Conservation (phyloP, 192 early-diverging fungal genomes). For the Neocallimastix lanati region DNA sequence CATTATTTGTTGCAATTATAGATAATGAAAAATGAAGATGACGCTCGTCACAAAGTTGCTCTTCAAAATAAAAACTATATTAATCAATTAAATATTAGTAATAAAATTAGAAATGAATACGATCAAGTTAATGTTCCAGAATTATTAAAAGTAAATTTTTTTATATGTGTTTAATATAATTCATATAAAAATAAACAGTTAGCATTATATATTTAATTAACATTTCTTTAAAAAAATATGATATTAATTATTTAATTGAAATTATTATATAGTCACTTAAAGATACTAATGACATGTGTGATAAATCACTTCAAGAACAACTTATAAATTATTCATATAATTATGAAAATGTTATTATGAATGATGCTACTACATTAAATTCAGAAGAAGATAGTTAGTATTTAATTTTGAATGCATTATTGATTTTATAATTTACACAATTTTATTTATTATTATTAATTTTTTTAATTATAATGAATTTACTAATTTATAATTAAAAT, state of each 20-base stretch:
- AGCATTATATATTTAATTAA: neutral
- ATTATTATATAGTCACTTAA: slow-evolving; percentile 32
- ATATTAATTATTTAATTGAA: neutral
- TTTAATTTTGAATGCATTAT: too few species aligned
- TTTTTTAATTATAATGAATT: too few species aligned
- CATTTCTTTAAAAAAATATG: neutral
- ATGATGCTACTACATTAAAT: slow-evolving; percentile 47
- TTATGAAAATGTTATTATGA: slow-evolving; percentile 55
- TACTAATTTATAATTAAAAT: too few species aligned
- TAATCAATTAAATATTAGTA: slow-evolving; percentile 53
- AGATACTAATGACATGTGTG: slow-evolving; percentile 68
- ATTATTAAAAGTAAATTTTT: slow-evolving; percentile 41
- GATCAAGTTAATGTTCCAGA: slow-evolving; percentile 61
- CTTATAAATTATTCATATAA: slow-evolving; percentile 60
- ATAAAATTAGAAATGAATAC: slow-evolving; percentile 55
- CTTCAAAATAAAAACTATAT: slow-evolving; percentile 69
- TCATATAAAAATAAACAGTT: too few species aligned
- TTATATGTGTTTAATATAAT: too few species aligned
- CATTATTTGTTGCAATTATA: slow-evolving; percentile 1
- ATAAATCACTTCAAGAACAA: slow-evolving; percentile 58
- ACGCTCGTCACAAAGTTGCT: slow-evolving; percentile 65
- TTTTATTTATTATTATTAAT: too few species aligned
- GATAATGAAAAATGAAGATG: slow-evolving; percentile 66
- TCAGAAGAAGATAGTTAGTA: slow-evolving; percentile 23
- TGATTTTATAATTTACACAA: too few species aligned